Evolutionary conservation across 192 early-diverging fungal species (phyloP).

Genomic region (Entomortierella chlamydospora): DNA sequence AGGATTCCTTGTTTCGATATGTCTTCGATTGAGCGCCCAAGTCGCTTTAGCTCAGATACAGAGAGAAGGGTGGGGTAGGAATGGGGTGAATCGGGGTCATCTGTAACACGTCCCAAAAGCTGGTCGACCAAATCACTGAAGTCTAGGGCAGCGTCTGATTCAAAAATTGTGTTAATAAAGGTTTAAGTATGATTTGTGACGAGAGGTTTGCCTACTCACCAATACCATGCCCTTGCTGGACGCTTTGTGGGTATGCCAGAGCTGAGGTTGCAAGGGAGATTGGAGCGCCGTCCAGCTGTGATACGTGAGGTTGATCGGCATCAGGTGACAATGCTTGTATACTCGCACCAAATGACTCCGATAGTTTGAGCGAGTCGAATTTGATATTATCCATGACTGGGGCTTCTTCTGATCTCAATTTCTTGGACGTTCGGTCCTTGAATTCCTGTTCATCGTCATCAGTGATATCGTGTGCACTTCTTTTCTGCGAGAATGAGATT

Average conservation of each 20-base stretch:
- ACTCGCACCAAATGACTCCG: neutral
- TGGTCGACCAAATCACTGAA: slow-evolving; percentile 8
- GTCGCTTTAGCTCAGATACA: neutral
- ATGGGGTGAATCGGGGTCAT: neutral
- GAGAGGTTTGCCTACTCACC: neutral
- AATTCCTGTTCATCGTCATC: slow-evolving; percentile 14
- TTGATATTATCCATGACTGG: neutral
- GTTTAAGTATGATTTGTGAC: too few relatives aligned
- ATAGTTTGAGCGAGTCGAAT: neutral
- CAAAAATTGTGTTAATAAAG: neutral
- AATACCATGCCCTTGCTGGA: neutral
- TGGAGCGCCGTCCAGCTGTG: too few relatives aligned
- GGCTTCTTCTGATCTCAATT: slow-evolving; percentile 1
- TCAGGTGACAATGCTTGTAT: neutral
- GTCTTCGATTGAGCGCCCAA: neutral
- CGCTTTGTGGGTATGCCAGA: neutral
- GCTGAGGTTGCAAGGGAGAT: neutral
- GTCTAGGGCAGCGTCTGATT: neutral
- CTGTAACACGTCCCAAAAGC: neutral
- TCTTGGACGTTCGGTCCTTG: neutral
- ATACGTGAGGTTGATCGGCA: neutral
- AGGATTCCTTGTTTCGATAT: neutral
- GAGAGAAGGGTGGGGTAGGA: neutral
- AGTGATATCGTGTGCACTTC: neutral
- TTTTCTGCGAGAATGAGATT: slow-evolving; percentile 14